Evolutionary conservation across 2,329 filamentous ascomycete species (phyloP).

Genomic region (Pseudogymnoascus sp.): DNA sequence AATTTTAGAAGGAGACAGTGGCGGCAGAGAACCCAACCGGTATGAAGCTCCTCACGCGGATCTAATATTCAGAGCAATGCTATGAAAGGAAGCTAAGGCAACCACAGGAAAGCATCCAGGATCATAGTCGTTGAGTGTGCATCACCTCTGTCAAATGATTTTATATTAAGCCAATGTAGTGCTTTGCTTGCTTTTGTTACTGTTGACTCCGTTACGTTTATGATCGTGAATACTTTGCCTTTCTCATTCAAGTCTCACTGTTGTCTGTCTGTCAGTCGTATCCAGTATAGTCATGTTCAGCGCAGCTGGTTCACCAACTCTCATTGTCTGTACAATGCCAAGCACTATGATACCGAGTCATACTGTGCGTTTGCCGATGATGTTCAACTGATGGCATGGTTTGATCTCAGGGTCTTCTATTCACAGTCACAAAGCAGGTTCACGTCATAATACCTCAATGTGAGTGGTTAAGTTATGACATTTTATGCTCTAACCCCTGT

Average conservation of each 20-base stretch:
- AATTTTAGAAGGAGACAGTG: background rate
- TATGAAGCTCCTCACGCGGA: background rate
- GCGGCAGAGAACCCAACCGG: background rate
- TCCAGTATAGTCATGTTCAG: background rate
- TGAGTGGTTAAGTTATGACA: background rate
- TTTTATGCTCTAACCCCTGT: conserved; percentile 5
- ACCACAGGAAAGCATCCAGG: background rate
- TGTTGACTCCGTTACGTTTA: background rate
- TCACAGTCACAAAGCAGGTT: background rate
- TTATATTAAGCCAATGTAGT: conserved; percentile 5
- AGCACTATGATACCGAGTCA: background rate
- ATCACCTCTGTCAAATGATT: background rate
- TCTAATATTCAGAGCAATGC: background rate
- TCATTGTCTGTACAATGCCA: background rate
- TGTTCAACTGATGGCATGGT: background rate
- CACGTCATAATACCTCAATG: background rate
- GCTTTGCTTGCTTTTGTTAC: background rate
- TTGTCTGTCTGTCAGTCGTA: background rate
- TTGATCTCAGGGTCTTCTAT: background rate
- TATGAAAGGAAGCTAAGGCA: background rate
- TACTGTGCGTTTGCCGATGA: background rate
- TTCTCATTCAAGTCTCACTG: background rate
- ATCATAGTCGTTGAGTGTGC: conserved; percentile 2
- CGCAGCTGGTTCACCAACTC: background rate
- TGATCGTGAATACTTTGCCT: background rate